Percentiles rank a stretch among this genome's conserved stretches.
Conservation (phyloP, 2,329 filamentous ascomycete genomes). For the Fusarium globosum region DNA sequence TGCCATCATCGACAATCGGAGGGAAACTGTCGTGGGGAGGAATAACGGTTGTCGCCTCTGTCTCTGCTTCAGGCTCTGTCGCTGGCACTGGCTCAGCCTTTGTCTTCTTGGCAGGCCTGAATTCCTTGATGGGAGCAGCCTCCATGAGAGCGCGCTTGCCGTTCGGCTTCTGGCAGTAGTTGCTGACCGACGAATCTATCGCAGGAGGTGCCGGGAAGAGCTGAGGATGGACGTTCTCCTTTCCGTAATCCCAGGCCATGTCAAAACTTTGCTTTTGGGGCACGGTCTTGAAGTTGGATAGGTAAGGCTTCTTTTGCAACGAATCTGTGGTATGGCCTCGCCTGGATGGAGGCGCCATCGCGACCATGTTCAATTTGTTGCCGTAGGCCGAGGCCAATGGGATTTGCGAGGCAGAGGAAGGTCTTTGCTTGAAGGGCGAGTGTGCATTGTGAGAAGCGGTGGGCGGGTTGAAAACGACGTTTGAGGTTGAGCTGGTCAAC, state of each 20-base stretch:
- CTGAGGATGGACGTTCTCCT: slow-evolving; percentile 67
- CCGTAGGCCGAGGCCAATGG: slow-evolving; percentile 65
- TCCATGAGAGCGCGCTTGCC: slow-evolving; percentile 76
- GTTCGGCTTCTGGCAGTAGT: slow-evolving; percentile 63
- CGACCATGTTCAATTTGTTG: slow-evolving; percentile 73
- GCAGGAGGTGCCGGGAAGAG: slow-evolving; percentile 61
- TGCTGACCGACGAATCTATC: slow-evolving; percentile 63
- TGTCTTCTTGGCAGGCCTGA: slow-evolving; percentile 73
- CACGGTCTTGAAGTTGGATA: slow-evolving; percentile 69
- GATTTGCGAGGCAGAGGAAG: slow-evolving; percentile 70
- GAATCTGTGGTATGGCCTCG: slow-evolving; percentile 71
- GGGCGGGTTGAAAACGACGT: slow-evolving; percentile 75
- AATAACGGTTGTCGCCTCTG: slow-evolving; percentile 48
- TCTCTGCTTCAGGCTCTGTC: not conserved
- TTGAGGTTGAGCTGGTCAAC: slow-evolving; percentile 64
- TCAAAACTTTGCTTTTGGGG: slow-evolving; percentile 64
- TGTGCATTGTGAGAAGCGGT: slow-evolving; percentile 62
- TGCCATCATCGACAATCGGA: slow-evolving; percentile 82
- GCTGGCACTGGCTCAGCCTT: slow-evolving; percentile 63
- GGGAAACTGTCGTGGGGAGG: slow-evolving; percentile 85
- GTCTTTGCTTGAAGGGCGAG: slow-evolving; percentile 76
- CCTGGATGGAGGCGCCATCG: slow-evolving; percentile 72
- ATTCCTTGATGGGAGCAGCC: slow-evolving; percentile 77
- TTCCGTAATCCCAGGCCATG: slow-evolving; percentile 56
- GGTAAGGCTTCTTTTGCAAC: slow-evolving; percentile 72